Evolutionary conservation across 768 basidiomycete genomes (phyloP).

Genomic region (Leccinum boreale): DNA sequence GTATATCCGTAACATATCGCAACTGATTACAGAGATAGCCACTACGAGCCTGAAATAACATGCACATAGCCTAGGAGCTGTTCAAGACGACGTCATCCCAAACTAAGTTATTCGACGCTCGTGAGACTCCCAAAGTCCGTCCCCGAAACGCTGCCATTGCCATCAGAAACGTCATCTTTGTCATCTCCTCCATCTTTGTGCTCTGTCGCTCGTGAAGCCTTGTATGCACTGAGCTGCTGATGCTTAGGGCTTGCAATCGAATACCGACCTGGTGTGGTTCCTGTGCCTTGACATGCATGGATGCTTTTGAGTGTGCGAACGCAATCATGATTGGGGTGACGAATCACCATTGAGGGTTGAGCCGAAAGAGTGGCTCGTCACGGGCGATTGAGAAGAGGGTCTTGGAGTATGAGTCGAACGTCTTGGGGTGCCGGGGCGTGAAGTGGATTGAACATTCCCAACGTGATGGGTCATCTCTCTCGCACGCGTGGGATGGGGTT

Average conservation of each 20-base stretch:
- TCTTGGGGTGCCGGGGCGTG: slow-evolving; percentile 27
- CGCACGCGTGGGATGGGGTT: slow-evolving; percentile 29
- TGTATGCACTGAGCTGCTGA: slow-evolving; percentile 20
- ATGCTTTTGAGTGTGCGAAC: slow-evolving; percentile 34
- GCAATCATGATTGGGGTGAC: slow-evolving; percentile 38
- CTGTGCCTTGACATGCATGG: slow-evolving; percentile 32
- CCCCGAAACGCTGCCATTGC: slow-evolving; percentile 37
- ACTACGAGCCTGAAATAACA: neutral
- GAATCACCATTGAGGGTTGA: slow-evolving; percentile 48
- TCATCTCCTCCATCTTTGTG: slow-evolving; percentile 19
- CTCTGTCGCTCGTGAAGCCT: slow-evolving; percentile 13
- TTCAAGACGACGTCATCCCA: neutral
- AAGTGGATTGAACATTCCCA: slow-evolving; percentile 14
- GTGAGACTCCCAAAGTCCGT: slow-evolving; percentile 49
- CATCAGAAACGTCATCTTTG: slow-evolving; percentile 35
- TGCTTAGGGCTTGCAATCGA: slow-evolving; percentile 19
- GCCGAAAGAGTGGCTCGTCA: slow-evolving; percentile 34
- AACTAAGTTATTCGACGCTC: slow-evolving; percentile 41
- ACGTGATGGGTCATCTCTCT: slow-evolving; percentile 17
- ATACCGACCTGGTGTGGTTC: slow-evolving; percentile 19
- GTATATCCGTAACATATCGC: neutral
- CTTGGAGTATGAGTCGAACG: slow-evolving; percentile 27
- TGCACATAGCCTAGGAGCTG: neutral
- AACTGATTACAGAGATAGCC: neutral
- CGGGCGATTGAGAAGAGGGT: slow-evolving; percentile 30